These are phyloP conservation scores for Periglandula ipomoeae DNA, from an alignment of 2,329 filamentous ascomycete species.

Conservation along the genomic window DNA sequence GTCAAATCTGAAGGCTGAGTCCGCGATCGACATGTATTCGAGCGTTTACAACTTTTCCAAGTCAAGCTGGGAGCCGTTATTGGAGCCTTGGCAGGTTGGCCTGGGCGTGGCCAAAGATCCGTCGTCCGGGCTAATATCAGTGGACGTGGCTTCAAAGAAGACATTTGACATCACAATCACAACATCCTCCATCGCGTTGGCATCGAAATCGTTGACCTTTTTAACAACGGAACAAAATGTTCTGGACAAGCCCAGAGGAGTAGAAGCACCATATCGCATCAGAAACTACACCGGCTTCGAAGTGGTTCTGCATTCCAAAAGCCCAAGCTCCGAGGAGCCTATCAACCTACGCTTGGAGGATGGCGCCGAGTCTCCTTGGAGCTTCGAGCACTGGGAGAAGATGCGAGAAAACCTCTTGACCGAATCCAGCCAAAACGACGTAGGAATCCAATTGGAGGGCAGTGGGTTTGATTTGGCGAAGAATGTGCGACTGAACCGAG, in stretches of 20 bases:
- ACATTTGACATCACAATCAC: conserved; percentile 88
- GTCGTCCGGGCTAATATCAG: conserved; percentile 63
- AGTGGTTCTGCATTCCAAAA: conserved; percentile 72
- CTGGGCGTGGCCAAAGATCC: conserved; percentile 77
- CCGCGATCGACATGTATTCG: conserved; percentile 84
- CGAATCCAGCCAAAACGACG: conserved; percentile 69
- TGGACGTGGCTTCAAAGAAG: conserved; percentile 84
- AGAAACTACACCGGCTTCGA: conserved; percentile 95
- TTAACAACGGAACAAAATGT: conserved; percentile 78
- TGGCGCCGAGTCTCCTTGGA: conserved; percentile 87
- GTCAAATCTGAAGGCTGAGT: conserved; percentile 74
- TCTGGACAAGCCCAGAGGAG: conserved; percentile 81
- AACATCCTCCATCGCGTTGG: conserved; percentile 84
- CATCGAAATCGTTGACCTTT: conserved; percentile 88
- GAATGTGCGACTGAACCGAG: conserved; percentile 83
- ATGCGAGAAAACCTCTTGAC: conserved; percentile 88
- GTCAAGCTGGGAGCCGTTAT: conserved; percentile 91
- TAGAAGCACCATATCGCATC: conserved; percentile 86
- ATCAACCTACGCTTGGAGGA: conserved; percentile 72
- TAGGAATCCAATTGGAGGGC: conserved; percentile 77
- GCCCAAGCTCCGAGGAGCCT: conserved; percentile 53
- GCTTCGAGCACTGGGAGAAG: conserved; percentile 93
- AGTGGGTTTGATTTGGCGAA: conserved; percentile 89
- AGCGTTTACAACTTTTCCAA: conserved; percentile 99
- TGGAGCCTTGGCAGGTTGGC: conserved; percentile 95